Evolutionary conservation across 1,139 yeast genomes (phyloP), one percentile per base, ranked within the genome.

Genomic region (Candida sp.): DNA sequence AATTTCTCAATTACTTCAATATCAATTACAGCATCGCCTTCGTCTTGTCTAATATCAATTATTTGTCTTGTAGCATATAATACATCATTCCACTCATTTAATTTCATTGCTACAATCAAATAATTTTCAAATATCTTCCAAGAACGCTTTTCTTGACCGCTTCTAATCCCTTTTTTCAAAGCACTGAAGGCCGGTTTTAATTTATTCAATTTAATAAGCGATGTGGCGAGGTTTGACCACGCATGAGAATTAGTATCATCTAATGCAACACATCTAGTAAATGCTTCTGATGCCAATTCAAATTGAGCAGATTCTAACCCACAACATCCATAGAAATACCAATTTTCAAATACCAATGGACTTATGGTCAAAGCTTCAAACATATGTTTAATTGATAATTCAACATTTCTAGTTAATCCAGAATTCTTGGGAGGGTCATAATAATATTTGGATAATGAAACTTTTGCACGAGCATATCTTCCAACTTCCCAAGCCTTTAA

Each of bases 71-170:
- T 75, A 0, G 97, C 97, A 25, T 79, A 63, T 22, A 91, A 70
- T 2, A 87, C 97, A 49, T 90, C 97, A 50, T 79, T 82, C 97
- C 98, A 93, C 56, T 88, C 90, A 19, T 78, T 73, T 36, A 91
- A 67, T 56, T 84, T 87, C 33, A 83, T 82, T 1, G 98, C 95
- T 21, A 93, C 95, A 35, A 82, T 73, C 58, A 88, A 70, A 56
- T 83, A 90, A 60, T 95, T 95, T 53, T 89, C 95, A 84, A 93
- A 91, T 33, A 95, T 82, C 54, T 88, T 80, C 97, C 98, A 89
- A 44, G 91, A 87, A 53, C 77, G 80, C 29, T 72, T 73, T 25
- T 84, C 84, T 38, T 82, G 83, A 22, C 89, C 85, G 22, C 75
- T 73, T 47, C 84, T 68, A 21, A 87, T 75, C 0, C 98, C 97